Conservation (phyloP, 2,329 filamentous ascomycete species). For the Aciculosporium take region DNA sequence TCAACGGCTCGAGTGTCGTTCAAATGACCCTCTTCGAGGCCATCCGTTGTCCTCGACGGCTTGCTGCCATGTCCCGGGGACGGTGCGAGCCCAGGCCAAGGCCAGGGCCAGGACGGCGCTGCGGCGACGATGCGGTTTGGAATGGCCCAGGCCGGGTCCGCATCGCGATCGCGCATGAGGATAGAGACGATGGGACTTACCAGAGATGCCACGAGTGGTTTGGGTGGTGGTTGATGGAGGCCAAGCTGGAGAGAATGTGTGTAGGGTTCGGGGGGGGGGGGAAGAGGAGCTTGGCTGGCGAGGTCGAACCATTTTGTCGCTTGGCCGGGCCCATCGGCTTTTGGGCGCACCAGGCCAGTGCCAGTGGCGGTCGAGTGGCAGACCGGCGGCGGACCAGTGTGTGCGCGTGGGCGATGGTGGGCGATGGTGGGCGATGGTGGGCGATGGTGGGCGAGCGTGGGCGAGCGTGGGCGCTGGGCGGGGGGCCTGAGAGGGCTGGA, state of each 20-base stretch:
- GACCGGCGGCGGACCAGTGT: no score
- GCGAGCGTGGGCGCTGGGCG: no score
- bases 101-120: constrained; percentile 7
- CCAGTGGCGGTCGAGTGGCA: no score
- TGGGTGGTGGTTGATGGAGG: constrained; percentile 21
- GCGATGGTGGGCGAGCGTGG: no score
- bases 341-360: constrained; percentile 1
- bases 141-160: constrained; percentile 14
- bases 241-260: constrained; percentile 23
- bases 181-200: constrained; percentile 23
- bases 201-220: constrained; percentile 19
- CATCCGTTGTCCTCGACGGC: background rate
- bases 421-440: no score
- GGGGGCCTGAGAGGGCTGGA: no score
- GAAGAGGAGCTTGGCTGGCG: constrained; percentile 27
- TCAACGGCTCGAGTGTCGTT: background rate
- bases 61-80: constrained; percentile 1
- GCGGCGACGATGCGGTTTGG: constrained; percentile 9
- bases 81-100: background rate
- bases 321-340: constrained; percentile 14
- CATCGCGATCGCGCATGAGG: constrained; percentile 22
- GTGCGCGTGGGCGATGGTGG: no score
- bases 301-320: constrained; percentile 28
- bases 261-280: no score
- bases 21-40: background rate